Evolutionary conservation across 169 alveolate genomes (phyloP).

Genomic region (Plasmodium gaboni): DNA sequence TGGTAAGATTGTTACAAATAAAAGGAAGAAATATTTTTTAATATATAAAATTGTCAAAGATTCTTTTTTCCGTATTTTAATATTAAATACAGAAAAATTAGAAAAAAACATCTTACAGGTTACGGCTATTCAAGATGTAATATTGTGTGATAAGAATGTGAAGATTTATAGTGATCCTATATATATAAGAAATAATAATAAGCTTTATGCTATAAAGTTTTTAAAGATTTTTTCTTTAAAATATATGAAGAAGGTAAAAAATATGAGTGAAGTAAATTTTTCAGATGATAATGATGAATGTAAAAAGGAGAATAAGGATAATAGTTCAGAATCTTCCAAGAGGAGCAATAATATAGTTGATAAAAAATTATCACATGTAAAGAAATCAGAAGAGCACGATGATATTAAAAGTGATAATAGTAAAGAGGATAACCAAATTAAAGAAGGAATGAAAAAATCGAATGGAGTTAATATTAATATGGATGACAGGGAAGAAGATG

Average conservation of each 20-base stretch:
- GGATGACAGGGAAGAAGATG: no score
- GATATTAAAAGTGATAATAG: neutral
- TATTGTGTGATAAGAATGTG: conserved; percentile 57
- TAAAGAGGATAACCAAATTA: neutral
- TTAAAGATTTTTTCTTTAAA: conserved; percentile 55
- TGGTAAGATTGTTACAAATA: conserved; percentile 70
- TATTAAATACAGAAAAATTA: conserved; percentile 51
- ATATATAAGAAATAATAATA: conserved; percentile 49
- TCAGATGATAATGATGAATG: conserved; percentile 27
- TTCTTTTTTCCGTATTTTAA: conserved; percentile 60
- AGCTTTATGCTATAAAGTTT: conserved; percentile 55
- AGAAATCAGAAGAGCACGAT: neutral
- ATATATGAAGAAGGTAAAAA: conserved; percentile 41
- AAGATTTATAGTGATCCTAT: conserved; percentile 54
- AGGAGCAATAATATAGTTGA: neutral
- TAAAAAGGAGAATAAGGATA: neutral
- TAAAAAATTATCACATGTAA: neutral
- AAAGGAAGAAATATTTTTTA: conserved; percentile 56
- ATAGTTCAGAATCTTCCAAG: neutral
- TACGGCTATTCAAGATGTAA: conserved; percentile 69
- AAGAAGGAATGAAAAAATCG: neutral
- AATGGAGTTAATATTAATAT: neutral
- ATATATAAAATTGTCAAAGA: conserved; percentile 63
- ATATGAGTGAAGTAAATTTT: conserved; percentile 34
- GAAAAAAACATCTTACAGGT: conserved; percentile 54